A percentile compares a stretch with the other conserved stretches of the same genome.
phyloP scores from a whole-genome alignment of 1,284 basidiomycete species.

The Sanghuangporus baumii region DNA sequence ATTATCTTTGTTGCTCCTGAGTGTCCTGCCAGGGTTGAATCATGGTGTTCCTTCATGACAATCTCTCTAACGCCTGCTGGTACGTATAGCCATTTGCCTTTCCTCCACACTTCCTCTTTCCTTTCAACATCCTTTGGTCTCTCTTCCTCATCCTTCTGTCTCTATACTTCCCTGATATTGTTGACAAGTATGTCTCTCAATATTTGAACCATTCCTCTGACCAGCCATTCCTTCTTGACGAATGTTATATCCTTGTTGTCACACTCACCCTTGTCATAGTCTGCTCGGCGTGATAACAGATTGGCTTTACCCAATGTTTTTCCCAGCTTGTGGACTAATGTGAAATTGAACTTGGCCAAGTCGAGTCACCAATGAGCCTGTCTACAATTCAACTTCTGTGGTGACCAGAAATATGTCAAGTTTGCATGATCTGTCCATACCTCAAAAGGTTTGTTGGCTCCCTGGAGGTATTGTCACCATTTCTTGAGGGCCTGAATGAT shows the following conservation, averaged over 20 bases:
- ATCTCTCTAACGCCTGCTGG: background rate
- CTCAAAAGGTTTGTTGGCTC: background rate
- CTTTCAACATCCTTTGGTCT: too few species aligned
- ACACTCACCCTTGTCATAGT: background rate
- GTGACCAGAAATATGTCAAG: background rate
- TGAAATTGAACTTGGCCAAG: background rate
- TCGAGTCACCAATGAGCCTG: slow-evolving; percentile 36
- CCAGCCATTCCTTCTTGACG: background rate
- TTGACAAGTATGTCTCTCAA: too few species aligned
- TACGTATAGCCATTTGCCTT: background rate
- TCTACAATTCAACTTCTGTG: background rate
- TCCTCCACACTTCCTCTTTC: background rate
- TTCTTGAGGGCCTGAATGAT: slow-evolving; percentile 18
- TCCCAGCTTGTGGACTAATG: background rate
- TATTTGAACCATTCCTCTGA: background rate
- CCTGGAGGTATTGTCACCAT: slow-evolving; percentile 2
- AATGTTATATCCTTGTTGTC: background rate
- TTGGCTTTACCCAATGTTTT: background rate
- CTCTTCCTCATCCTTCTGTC: too few species aligned
- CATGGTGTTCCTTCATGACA: background rate
- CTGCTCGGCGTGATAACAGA: background rate
- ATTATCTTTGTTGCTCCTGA: background rate
- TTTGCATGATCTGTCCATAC: background rate
- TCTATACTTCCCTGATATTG: too few species aligned
- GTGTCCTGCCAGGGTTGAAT: background rate